Percentiles rank a stretch among this genome's conserved stretches.
Evolutionary conservation across 257 asterid species (phyloP).

Genomic region (Rauvolfia tetraphylla): DNA sequence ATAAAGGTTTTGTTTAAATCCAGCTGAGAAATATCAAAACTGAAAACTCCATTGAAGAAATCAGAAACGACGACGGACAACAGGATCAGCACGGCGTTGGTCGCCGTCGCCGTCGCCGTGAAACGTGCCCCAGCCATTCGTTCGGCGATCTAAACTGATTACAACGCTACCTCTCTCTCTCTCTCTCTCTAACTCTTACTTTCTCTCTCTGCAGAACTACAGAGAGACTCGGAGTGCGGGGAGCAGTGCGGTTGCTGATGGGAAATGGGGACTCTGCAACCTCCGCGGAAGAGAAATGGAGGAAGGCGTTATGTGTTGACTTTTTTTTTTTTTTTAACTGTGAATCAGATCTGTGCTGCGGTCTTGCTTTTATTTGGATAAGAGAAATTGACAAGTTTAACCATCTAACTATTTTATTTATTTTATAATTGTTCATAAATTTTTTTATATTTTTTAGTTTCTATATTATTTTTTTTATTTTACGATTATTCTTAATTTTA

Average conservation of each 20-base stretch:
- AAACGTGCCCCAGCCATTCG: neutral
- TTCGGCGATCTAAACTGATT: neutral
- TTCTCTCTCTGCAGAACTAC: neutral
- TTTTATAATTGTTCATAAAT: no score
- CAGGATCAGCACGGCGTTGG: constrained; percentile 2
- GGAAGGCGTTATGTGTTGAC: neutral
- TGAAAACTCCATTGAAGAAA: neutral
- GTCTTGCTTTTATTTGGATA: no score
- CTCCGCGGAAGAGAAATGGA: neutral
- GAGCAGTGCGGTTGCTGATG: neutral
- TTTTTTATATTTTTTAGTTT: no score
- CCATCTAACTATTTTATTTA: no score
- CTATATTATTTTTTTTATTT: no score
- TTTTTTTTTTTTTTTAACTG: no score
- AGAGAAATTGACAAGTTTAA: no score
- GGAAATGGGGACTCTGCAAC: neutral
- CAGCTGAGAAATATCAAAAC: constrained; percentile 15
- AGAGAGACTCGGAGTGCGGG: neutral
- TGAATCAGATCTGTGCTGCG: no score
- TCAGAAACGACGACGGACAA: constrained; percentile 1
- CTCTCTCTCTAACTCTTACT: neutral
- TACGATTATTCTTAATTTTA: no score
- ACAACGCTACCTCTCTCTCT: neutral
- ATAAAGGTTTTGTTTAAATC: constrained; percentile 13
- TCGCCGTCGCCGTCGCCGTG: neutral